Evolutionary conservation across 2,329 filamentous ascomycete species (phyloP).

Genomic region (Alternaria angustiovoidea): DNA sequence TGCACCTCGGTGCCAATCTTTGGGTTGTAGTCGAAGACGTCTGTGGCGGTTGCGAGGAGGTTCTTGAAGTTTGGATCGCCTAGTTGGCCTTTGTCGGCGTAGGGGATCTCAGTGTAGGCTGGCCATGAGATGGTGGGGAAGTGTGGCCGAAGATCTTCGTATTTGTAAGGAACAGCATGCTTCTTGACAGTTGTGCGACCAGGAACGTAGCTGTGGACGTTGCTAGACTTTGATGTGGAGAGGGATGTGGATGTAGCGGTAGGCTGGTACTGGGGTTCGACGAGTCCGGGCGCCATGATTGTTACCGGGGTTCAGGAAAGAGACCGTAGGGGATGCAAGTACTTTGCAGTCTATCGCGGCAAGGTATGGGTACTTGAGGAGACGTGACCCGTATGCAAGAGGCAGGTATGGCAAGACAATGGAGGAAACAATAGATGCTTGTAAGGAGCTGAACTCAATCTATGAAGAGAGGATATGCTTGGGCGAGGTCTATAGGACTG

Average conservation of each 20-base stretch:
- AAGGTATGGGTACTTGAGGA: neutral
- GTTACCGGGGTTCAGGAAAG: neutral
- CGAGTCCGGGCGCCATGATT: constrained; percentile 46
- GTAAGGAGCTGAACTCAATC: neutral
- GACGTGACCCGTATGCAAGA: neutral
- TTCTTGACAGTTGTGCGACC: constrained; percentile 57
- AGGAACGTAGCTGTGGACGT: constrained; percentile 55
- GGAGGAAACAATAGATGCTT: neutral
- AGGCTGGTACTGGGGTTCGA: constrained; percentile 34
- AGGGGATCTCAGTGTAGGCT: constrained; percentile 57
- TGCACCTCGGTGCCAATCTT: constrained; percentile 65
- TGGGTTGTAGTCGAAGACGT: constrained; percentile 65
- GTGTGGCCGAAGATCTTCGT: constrained; percentile 61
- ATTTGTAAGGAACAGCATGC: constrained; percentile 58
- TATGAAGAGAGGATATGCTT: neutral
- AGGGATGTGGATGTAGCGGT: constrained; percentile 21
- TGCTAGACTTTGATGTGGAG: constrained; percentile 26
- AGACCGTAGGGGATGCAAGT: neutral
- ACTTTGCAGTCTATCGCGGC: neutral
- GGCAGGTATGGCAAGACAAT: neutral
- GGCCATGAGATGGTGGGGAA: constrained; percentile 64
- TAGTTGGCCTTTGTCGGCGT: constrained; percentile 62
- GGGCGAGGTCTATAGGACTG: neutral
- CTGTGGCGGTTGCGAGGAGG: constrained; percentile 61
- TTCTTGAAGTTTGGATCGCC: constrained; percentile 64